Conservation (phyloP, 768 basidiomycete genomes). For the Leccinum fibrillosum region DNA sequence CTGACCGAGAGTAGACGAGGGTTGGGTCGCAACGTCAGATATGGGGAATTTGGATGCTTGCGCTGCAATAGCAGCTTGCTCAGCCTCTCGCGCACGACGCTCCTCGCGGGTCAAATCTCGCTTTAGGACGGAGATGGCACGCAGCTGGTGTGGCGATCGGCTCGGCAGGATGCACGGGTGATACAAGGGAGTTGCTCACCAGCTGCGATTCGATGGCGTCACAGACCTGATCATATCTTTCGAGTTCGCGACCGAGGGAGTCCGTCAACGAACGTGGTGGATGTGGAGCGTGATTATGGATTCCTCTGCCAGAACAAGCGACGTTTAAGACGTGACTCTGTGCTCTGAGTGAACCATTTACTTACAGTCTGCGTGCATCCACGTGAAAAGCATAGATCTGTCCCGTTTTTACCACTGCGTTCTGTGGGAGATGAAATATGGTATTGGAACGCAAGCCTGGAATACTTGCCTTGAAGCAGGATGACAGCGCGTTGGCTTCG, state of each 20-base stretch:
- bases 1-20: conserved; percentile 31
- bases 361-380: conserved; percentile 63
- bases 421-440: conserved; percentile 32
- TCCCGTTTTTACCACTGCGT: conserved; percentile 66
- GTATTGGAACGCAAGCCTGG: background rate
- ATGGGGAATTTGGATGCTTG: conserved; percentile 22
- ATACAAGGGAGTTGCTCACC: conserved; percentile 38
- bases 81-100: conserved; percentile 45
- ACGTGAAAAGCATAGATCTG: conserved; percentile 70
- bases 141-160: conserved; percentile 44
- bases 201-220: conserved; percentile 73
- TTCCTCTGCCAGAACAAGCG: conserved; percentile 39
- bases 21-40: conserved; percentile 23
- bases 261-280: conserved; percentile 66
- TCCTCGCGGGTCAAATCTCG: conserved; percentile 67
- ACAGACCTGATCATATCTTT: conserved; percentile 77
- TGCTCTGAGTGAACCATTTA: background rate
- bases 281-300: conserved; percentile 52
- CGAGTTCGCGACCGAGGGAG: conserved; percentile 68
- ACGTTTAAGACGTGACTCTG: background rate
- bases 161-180: background rate
- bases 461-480: conserved; percentile 52
- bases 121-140: conserved; percentile 68
- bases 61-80: conserved; percentile 39
- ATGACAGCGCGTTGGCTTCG: conserved; percentile 58